These are phyloP conservation scores for Parsonsia alboflavescens DNA, from an alignment of 257 asterid species.

Conservation along the genomic window DNA sequence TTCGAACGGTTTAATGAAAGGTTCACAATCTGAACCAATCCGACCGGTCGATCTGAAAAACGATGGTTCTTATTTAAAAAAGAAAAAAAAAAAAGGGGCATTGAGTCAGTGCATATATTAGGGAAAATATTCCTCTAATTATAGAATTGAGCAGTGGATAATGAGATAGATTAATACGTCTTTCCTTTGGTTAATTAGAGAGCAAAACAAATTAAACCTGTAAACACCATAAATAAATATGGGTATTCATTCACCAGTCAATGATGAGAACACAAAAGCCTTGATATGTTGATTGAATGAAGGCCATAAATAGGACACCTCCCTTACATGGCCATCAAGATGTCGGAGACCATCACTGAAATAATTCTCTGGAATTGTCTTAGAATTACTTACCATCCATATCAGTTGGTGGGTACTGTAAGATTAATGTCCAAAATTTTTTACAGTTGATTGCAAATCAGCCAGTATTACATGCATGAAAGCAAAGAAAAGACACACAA, in stretches of 20 bases:
- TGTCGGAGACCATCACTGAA: not conserved
- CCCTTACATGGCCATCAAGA: constrained; percentile 13
- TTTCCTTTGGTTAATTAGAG: not conserved
- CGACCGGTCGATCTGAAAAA: too few species aligned
- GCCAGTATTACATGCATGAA: too few species aligned
- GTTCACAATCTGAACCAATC: too few species aligned
- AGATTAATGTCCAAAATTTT: too few species aligned
- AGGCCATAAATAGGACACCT: constrained; percentile 23
- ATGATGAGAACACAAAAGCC: constrained; percentile 26
- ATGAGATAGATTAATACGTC: too few species aligned
- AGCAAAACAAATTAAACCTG: not conserved
- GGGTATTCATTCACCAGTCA: constrained; percentile 16
- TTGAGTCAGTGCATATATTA: constrained; percentile 1
- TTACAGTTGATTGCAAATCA: too few species aligned
- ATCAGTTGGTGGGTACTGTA: not conserved
- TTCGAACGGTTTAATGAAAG: too few species aligned
- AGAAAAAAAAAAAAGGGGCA: not conserved
- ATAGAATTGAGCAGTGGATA: not conserved
- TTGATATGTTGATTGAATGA: constrained; percentile 14
- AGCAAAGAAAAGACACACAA: too few species aligned
- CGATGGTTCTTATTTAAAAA: too few species aligned
- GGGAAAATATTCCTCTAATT: too few species aligned
- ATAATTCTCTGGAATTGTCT: not conserved
- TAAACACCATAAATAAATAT: constrained; percentile 18
- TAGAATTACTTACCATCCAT: not conserved